Conservation (phyloP, 2,329 filamentous ascomycete genomes). For the Emmonsiellopsis sp. region DNA sequence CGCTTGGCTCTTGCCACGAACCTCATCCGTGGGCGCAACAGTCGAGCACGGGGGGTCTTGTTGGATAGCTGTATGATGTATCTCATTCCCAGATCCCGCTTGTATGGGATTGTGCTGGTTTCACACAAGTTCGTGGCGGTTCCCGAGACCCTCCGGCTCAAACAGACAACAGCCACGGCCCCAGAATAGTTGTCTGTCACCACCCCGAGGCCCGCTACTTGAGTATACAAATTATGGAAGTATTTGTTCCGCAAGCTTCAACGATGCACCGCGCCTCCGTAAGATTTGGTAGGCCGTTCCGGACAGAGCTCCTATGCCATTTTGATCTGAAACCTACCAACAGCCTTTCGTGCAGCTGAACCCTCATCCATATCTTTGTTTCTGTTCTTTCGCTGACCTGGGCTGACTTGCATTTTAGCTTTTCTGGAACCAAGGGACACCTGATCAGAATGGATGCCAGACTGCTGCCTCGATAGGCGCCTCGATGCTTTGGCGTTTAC, state of each 20-base stretch:
- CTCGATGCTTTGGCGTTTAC: background rate
- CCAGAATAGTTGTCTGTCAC: background rate
- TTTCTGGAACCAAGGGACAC: background rate
- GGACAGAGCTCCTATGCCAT: background rate
- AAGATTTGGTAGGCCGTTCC: background rate
- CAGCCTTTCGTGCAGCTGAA: background rate
- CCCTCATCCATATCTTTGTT: background rate
- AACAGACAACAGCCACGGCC: background rate
- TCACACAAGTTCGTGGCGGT: conserved; percentile 2
- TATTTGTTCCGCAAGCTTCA: background rate
- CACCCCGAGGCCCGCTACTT: background rate
- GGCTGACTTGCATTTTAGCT: background rate
- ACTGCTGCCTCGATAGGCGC: background rate
- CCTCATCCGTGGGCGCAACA: background rate
- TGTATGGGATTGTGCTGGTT: background rate
- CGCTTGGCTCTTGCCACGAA: background rate
- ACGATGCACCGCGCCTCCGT: background rate
- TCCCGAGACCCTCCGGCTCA: background rate
- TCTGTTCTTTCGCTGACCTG: background rate
- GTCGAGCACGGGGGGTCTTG: background rate
- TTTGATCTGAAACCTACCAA: background rate
- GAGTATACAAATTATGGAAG: conserved; percentile 1
- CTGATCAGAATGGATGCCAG: too few relatives aligned
- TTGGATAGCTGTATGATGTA: conserved; percentile 1
- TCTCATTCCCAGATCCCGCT: background rate